These are phyloP conservation scores for Xylaria sp. DNA, from an alignment of 2,329 filamentous ascomycete species.

Conservation along the genomic window DNA sequence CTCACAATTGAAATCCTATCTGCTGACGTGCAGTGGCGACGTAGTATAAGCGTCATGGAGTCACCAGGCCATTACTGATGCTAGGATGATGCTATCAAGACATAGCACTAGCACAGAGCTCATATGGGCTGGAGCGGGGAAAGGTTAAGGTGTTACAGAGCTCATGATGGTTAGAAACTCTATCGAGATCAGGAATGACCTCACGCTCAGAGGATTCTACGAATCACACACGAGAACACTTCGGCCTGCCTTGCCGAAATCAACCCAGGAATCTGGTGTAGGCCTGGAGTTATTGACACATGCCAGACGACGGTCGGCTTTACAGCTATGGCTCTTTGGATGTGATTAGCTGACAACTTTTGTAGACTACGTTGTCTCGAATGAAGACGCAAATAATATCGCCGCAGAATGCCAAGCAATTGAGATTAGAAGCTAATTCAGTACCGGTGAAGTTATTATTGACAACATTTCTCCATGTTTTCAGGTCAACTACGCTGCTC, in stretches of 20 bases:
- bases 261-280: neutral
- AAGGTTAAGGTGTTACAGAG: neutral
- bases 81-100: slow-evolving; percentile 30
- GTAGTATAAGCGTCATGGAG: slow-evolving; percentile 29
- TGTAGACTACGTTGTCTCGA: neutral
- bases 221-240: neutral
- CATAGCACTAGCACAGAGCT: slow-evolving; percentile 10
- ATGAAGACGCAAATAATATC: neutral
- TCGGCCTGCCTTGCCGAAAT: neutral
- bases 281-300: slow-evolving; percentile 7
- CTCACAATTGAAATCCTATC: neutral
- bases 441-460: neutral
- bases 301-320: neutral
- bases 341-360: neutral
- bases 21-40: slow-evolving; percentile 17
- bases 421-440: neutral
- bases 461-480: too few relatives aligned
- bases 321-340: neutral
- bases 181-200: slow-evolving; percentile 15
- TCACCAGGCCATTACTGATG: slow-evolving; percentile 13
- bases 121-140: slow-evolving; percentile 8
- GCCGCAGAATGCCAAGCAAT: neutral
- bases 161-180: slow-evolving; percentile 21
- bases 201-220: neutral
- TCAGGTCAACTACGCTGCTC: neutral